Base-by-base conservation (phyloP, 2,329 filamentous ascomycete species). In the Diplodia intermedia region DNA sequence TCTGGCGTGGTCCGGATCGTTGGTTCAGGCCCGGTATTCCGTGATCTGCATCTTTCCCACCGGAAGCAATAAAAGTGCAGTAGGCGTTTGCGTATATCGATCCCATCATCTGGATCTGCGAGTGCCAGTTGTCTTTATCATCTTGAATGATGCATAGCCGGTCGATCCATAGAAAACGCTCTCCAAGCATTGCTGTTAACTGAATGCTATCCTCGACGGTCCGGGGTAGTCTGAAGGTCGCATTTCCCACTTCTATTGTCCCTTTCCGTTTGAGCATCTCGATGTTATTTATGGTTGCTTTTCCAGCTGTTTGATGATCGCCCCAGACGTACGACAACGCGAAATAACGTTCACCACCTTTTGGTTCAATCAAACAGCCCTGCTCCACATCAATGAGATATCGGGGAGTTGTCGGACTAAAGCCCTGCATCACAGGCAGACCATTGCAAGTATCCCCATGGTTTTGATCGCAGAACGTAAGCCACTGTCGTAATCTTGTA, bases 31-130 rank as follows among this genome's bases (percentile, higher is more conserved):
- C 49, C 8, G 49, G 1, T 26, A 52, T 26, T 23, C 49, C 49
- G 49, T 52, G 14, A 12, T 52, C 49, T 6, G 49, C 49, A 52
- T 52, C 49, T 3, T 2, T 2, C 5, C 49, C 49, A 1, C 4
- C 1, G 1, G 49, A 20, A 52, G 49, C 49, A 52, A 52, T n/a
- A 9, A 52, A 26, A 1, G 14, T 52, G 8, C 14, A 52, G 9
- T 52, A 52, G 49, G 49, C 49, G 23, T 52, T 52, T 52, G 49
- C 49, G 23, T 52, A 52, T 11, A 52, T 52, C 14, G 20, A 52
- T 26, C 49, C 49, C 49, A 52, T 54, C 15, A 2, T 18, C 26
- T 29, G n/a, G 2, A 54, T 54, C 9, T 54, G 50, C 14, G 50
- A 29, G 3, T 54, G 50, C 40, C 40, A 43, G 8, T 43, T 18